Base-by-base conservation (phyloP, 176 grass and related monocot genomes). In the Zea luxurians region DNA sequence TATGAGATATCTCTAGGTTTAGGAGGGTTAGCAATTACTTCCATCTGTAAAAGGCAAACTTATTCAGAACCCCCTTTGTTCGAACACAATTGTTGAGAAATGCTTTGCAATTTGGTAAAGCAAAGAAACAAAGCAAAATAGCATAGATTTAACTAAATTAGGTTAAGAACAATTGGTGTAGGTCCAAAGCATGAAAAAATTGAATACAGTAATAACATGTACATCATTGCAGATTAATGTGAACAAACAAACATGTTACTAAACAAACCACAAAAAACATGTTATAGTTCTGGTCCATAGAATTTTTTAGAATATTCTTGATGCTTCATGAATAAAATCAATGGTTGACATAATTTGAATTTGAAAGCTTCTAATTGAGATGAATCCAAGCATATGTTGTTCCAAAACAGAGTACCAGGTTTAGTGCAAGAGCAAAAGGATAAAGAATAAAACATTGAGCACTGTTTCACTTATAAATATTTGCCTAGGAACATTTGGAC, bases 401-500 rank as follows among this genome's bases (percentile, higher is more conserved):
- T 13, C 27, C 46, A 78, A 10, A 78, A 78, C 36, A 34, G 12
- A 62, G 37, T 61, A 65, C 36, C 8, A 16, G 49, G 36, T 44
- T 16, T 71, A 75, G 78, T 75, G 27, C 16, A 76, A 81, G 10
- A 72, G 27, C 52, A 74, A 15, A 48, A 80, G 18, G 44, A 80
- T 42, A 52, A 72, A 66, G 2, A 54, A 83, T 38, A 53, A 35
- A 57, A 40, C 48, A 74, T 97, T 94, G 0, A 27, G 27, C 27
- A 27, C 27, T 27, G 1, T 27, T 27, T 27, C 27, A 27, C 27
- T 27, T 27, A 97, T 91, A 74, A 97, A 97, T 61, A 97, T 93
- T 71, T 97, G 94, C 17, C 83, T 91, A 74, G 94, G 94, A 68
- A 97, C 94, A 85, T 97, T 97, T 34, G 94, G 91, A 75, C 94